A percentile compares a stretch with the other conserved stretches of the same genome.
Evolutionary conservation across 352 stramenopile genomes (phyloP).

Genomic region (Discostella stelligera): DNA sequence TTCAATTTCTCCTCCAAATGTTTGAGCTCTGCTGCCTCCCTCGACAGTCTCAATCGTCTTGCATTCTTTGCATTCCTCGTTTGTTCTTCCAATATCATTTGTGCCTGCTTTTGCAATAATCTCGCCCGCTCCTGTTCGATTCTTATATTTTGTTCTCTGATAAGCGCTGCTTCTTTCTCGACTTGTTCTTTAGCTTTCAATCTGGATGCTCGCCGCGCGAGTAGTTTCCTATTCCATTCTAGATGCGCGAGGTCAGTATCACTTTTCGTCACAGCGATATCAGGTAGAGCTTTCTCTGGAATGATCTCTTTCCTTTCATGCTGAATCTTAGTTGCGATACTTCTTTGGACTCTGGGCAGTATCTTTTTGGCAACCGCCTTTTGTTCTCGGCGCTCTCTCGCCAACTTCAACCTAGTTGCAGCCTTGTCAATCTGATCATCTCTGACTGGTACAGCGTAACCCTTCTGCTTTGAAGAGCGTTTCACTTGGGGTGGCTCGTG

Average conservation of each 20-base stretch:
- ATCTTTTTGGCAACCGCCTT: slow-evolving; percentile 13
- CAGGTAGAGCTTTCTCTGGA: neutral
- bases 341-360: slow-evolving; percentile 16
- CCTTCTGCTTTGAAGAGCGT: neutral
- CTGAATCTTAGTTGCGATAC: slow-evolving; percentile 5
- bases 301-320: neutral
- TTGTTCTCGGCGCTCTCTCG: slow-evolving; percentile 17
- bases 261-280: slow-evolving; percentile 16
- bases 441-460: neutral
- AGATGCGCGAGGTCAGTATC: slow-evolving; percentile 9
- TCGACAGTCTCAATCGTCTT: slow-evolving; percentile 8
- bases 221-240: slow-evolving; percentile 27
- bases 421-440: slow-evolving; percentile 39
- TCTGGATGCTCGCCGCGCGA: slow-evolving; percentile 31
- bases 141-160: neutral
- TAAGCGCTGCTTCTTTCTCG: slow-evolving; percentile 18
- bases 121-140: slow-evolving; percentile 12
- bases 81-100: slow-evolving; percentile 22
- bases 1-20: slow-evolving; percentile 23
- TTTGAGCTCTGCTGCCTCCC: slow-evolving; percentile 21
- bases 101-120: neutral
- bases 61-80: slow-evolving; percentile 9
- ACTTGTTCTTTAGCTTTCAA: slow-evolving; percentile 15
- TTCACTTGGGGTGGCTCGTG: slow-evolving; percentile 10
- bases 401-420: slow-evolving; percentile 22